phyloP scores from a whole-genome alignment of 2,329 filamentous ascomycete species.

The Colletotrichum euphorbiae region DNA sequence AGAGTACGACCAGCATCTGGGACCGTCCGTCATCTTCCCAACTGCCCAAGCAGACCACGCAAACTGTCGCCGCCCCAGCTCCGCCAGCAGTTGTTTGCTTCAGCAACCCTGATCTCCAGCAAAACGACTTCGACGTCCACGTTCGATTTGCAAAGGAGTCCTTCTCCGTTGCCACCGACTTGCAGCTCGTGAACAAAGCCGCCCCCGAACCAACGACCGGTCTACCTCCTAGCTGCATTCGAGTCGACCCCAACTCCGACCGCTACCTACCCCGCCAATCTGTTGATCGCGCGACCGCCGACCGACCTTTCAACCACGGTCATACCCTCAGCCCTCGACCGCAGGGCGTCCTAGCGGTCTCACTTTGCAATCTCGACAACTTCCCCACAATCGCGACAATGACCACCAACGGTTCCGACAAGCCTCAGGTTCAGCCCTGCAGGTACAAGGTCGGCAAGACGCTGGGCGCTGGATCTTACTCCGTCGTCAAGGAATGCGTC shows the following conservation, averaged over 20 bases:
- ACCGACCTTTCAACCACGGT: slow-evolving; percentile 9
- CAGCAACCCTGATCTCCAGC: slow-evolving; percentile 1
- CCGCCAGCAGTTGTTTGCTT: slow-evolving; percentile 23
- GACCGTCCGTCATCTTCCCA: slow-evolving; percentile 35
- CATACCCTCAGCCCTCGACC: slow-evolving; percentile 17
- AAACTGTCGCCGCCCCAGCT: slow-evolving; percentile 17
- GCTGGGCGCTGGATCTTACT: slow-evolving; percentile 94
- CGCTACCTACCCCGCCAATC: slow-evolving; percentile 36
- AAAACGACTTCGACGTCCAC: not conserved
- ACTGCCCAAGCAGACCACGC: slow-evolving; percentile 18
- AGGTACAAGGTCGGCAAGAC: slow-evolving; percentile 99
- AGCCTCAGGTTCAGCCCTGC: slow-evolving; percentile 87
- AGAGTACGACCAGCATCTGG: slow-evolving; percentile 4
- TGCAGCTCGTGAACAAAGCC: slow-evolving; percentile 1
- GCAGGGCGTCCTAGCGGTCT: slow-evolving; percentile 19
- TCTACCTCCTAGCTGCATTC: slow-evolving; percentile 13
- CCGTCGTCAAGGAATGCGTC: slow-evolving; percentile 98
- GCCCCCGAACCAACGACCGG: slow-evolving; percentile 3
- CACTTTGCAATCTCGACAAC: slow-evolving; percentile 1
- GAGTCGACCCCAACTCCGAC: slow-evolving; percentile 19
- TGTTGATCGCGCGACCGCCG: slow-evolving; percentile 14
- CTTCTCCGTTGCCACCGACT: not conserved
- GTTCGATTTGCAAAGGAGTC: not conserved
- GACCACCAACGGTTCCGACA: slow-evolving; percentile 40
- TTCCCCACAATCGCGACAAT: slow-evolving; percentile 20